Evolutionary conservation across 1,139 yeast genomes (phyloP), one percentile per base, ranked within the genome.

Genomic region (Yamadazyma songkhlaensis): DNA sequence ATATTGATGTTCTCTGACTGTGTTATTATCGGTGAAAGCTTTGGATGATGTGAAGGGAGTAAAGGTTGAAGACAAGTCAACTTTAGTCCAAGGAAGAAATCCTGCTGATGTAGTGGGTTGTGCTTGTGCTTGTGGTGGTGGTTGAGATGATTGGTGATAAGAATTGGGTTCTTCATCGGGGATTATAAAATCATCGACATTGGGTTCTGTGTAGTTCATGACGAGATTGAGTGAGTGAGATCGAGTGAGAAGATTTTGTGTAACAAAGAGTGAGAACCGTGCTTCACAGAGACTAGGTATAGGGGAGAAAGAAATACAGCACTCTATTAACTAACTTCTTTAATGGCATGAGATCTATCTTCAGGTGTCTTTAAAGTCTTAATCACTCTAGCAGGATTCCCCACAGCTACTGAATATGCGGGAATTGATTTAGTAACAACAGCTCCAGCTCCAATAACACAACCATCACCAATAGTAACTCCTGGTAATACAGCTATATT

Each of bases 401-500:
- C 89, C 9, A 63, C 82, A 12, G 72, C 81, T 15, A 82, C 73
- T 0, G 73, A 58, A 40, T 68, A 64, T 6, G 72, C 61, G 1
- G 84, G 81, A 14, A 81, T 70, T 44, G 72, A 76, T 45, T 61
- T 74, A 25, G 70, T 70, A 20, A 83, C 87, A 2, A 81, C 80
- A 4, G 80, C 60, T 3, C 86, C 87, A 6, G 89, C 86, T 6
- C 82, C 90, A 34, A 83, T 64, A 1, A 80, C 79, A n/a, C 73
- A 67, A 1, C 75, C 74, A 27, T 77, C 73, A 6, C 89, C 89
- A 36, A 83, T 71, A 1, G 74, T 78, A 10, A 81, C 84, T 2
- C 88, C 89, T 2, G 85, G 84, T 37, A 82, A 58, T 5, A 83
- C 67, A 1, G 64, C 62, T 15, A 64, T 74, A 34, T 70, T 67